These are phyloP conservation scores for Talaromyces verruculosus DNA, from an alignment of 2,329 filamentous ascomycete species.

Conservation along the genomic window DNA sequence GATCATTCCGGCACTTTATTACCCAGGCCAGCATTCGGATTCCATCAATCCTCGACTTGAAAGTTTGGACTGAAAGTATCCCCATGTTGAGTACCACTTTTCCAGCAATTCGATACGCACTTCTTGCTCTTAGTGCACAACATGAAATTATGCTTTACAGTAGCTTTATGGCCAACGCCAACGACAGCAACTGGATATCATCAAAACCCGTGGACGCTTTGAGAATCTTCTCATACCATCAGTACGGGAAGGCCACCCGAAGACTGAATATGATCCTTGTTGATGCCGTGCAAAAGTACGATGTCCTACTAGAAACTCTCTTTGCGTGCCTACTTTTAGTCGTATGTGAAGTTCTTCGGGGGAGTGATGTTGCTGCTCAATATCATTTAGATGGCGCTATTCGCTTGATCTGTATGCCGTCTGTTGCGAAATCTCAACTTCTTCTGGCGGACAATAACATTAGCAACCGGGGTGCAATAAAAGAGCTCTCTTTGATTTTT, in stretches of 20 bases:
- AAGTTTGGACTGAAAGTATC: conserved; percentile 1
- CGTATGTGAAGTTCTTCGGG: conserved; percentile 5
- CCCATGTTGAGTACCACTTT: conserved; percentile 1
- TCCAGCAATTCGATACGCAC: conserved; percentile 5
- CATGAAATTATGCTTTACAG: neutral
- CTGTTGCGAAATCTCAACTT: conserved; percentile 4
- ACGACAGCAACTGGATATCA: neutral
- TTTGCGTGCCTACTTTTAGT: conserved; percentile 8
- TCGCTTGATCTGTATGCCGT: conserved; percentile 5
- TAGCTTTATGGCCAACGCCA: neutral
- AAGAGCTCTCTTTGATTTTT: neutral
- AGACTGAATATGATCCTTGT: conserved; percentile 8
- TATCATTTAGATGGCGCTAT: conserved; percentile 10
- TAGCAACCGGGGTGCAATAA: neutral
- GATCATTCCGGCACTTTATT: neutral
- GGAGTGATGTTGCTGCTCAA: conserved; percentile 5
- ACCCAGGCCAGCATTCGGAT: neutral
- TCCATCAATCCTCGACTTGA: neutral
- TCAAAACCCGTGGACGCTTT: neutral
- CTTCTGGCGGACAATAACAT: neutral
- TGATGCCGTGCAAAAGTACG: conserved; percentile 3
- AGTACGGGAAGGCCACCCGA: conserved; percentile 5
- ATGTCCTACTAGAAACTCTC: conserved; percentile 2
- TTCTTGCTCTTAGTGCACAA: conserved; percentile 5
- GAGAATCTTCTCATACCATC: neutral